Conservation (phyloP, 495 filamentous ascomycete genomes). For the Stereocaulon alpinum region DNA sequence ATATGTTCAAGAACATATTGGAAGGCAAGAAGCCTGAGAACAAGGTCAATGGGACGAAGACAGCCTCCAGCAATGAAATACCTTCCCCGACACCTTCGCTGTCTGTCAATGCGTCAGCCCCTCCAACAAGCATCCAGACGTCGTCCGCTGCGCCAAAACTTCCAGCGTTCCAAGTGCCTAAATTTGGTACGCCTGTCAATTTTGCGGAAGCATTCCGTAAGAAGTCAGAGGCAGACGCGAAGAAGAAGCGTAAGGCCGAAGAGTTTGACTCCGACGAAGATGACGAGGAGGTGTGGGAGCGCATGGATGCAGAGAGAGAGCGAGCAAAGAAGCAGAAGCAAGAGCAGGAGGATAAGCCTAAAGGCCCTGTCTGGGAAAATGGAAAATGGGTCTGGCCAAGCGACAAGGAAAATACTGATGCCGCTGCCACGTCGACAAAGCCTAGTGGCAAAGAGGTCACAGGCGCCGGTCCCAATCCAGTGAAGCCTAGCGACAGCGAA, state of each 20-base stretch:
- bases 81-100: neutral
- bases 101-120: neutral
- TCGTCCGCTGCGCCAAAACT: neutral
- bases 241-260: conserved; percentile 43
- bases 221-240: conserved; percentile 29
- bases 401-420: conserved; percentile 15
- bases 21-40: conserved; percentile 11
- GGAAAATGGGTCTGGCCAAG: conserved; percentile 17
- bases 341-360: neutral
- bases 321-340: conserved; percentile 31
- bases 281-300: conserved; percentile 36
- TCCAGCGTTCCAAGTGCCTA: conserved; percentile 20
- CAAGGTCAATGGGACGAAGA: neutral
- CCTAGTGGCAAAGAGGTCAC: conserved; percentile 22
- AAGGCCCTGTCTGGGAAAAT: neutral
- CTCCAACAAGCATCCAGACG: neutral
- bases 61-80: neutral
- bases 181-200: conserved; percentile 17
- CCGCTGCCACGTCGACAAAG: conserved; percentile 13
- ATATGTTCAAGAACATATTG: conserved; percentile 29
- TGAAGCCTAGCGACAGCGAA: conserved; percentile 17
- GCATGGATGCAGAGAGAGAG: conserved; percentile 15
- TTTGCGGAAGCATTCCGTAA: conserved; percentile 27
- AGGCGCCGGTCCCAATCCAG: neutral
- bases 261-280: conserved; percentile 49